Base-by-base conservation (phyloP, 1,284 basidiomycete genomes). In the Polyporus tsugae region DNA sequence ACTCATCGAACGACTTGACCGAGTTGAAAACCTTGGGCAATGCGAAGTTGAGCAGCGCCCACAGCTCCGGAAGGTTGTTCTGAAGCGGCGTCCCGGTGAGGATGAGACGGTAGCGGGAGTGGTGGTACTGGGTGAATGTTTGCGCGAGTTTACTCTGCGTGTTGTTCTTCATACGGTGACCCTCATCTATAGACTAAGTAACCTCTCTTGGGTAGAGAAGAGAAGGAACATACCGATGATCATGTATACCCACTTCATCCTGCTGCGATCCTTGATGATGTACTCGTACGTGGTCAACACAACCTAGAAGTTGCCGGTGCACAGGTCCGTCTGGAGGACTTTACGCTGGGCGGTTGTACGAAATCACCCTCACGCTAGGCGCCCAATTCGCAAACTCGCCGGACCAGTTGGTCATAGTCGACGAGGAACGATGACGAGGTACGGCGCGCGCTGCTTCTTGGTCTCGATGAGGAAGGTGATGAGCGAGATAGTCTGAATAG, bases 111-210 rank as follows among this genome's bases (percentile, higher is more conserved):
- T 96, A 97, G 63, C 95, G 91, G 41, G 95, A 96, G 76, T 93
- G 91, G 80, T 99, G 99, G 82, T 94, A 95, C 69, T 94, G 94
- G 25, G 95, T 96, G 42, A 99, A 87, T 0, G 97, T 99, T 79
- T 96, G 91, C 2, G 92, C 90, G 39, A 99, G 89, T 84, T 99
- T 99, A 77, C 91, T 94, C 81, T 98, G 95, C 1, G 97, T 97
- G 80, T 99, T 99, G 86, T 99, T 99, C 86, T 99, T 99, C 96
- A 99, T 97, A 78, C 98, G 93, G 82, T 99, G 98, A 78, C 98
- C 98, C 86, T 99, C 98, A 79, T 99, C 98, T 85, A 19, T 35
- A 15, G 41, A 5, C 63, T 52, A 7, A 57, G 55, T 19, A 19
- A 19, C 33, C 4, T 67, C 38, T 46, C 59, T 33, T 33, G 33